These are phyloP conservation scores for Suillus lakei DNA, from an alignment of 768 basidiomycete genomes.

Conservation along the genomic window DNA sequence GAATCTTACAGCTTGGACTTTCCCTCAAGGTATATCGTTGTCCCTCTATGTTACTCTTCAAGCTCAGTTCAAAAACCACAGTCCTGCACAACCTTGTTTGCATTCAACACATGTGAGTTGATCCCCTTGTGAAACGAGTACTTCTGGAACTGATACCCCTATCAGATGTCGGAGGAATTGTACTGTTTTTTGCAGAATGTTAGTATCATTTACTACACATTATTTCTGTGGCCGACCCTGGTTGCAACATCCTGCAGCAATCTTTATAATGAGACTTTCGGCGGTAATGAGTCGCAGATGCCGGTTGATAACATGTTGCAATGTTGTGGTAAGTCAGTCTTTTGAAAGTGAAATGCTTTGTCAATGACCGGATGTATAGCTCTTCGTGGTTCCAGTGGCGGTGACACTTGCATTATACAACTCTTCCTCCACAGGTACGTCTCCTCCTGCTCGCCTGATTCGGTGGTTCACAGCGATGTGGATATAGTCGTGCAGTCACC, in stretches of 20 bases:
- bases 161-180: not conserved
- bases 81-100: not conserved
- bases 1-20: too few species aligned
- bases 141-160: not conserved
- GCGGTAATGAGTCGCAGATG: not conserved
- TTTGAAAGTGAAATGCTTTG: not conserved
- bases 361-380: not conserved
- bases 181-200: not conserved
- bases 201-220: not conserved
- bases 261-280: not conserved
- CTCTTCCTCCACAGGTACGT: slow-evolving; percentile 1
- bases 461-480: not conserved
- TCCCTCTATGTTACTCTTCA: too few species aligned
- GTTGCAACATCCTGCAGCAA: not conserved
- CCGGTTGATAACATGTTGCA: not conserved
- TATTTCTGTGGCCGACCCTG: not conserved
- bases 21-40: too few species aligned
- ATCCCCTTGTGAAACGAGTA: too few species aligned
- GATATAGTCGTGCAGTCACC: not conserved
- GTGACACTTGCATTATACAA: not conserved
- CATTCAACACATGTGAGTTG: not conserved
- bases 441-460: not conserved
- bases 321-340: not conserved
- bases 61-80: not conserved
- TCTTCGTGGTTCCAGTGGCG: not conserved